Conservation (phyloP, 331 rosid genomes). For the Malus hybrid region DNA sequence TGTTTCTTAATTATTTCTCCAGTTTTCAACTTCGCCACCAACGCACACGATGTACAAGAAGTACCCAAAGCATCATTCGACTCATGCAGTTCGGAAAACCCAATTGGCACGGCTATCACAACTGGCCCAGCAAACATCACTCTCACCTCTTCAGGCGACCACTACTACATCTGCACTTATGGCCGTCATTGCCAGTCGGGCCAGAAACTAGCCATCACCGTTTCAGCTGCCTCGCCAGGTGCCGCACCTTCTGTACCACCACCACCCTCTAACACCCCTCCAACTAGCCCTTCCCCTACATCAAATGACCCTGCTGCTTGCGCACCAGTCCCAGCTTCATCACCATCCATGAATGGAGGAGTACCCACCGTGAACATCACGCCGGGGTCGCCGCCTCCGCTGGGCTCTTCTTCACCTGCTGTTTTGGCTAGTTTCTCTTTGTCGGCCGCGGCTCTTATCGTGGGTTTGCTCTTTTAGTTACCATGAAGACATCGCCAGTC, state of each 20-base stretch:
- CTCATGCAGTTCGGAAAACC: constrained; percentile 1
- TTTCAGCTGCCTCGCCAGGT: constrained; percentile 10
- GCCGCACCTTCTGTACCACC: neutral
- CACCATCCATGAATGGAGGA: neutral
- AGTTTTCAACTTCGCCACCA: constrained; percentile 22
- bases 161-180: constrained; percentile 31
- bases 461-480: neutral
- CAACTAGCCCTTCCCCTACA: constrained; percentile 2
- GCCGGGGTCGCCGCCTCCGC: neutral
- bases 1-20: neutral
- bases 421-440: constrained; percentile 5
- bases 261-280: neutral
- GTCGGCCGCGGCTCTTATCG: neutral
- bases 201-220: constrained; percentile 34
- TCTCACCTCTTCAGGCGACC: constrained; percentile 13
- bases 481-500: neutral
- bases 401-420: neutral
- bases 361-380: neutral
- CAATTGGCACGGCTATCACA: neutral
- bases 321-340: neutral
- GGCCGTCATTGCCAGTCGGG: constrained; percentile 26
- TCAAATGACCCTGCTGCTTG: neutral
- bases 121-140: constrained; percentile 18
- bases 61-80: constrained; percentile 34
- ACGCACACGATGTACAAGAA: constrained; percentile 5